Base-by-base conservation (phyloP, 2,329 filamentous ascomycete species). In the Paraconiothyrium sp. region DNA sequence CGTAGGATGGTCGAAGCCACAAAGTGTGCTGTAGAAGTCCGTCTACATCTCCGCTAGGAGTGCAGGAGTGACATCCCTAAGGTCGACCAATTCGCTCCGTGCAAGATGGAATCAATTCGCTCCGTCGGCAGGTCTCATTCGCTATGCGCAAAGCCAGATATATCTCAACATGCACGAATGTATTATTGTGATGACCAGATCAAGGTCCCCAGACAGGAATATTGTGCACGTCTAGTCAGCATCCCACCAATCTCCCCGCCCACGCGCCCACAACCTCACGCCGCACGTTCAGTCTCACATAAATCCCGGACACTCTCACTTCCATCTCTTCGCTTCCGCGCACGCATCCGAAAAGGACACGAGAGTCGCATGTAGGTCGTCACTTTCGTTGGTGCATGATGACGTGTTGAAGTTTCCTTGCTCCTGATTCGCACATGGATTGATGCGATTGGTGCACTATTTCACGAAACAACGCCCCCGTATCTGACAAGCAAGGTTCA, bases 341-440 rank as follows among this genome's bases (percentile, higher is more conserved):
- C 50, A 14, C 35, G 22, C 22, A 27, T 16, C 2, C 16, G 14
- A 4, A 43, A 30, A 16, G 8, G 22, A 14, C 11, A 9, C 2
- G 4, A 16, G n/a, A 22, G n/a, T 4, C 16, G 43, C 30, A 56
- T 46, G 27, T 30, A 37, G 14, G 27, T 47, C 32, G 22, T n/a
- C 41, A 4, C 44, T 30, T 41, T 37, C 27, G 27, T 14, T 35
- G 10, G 44, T 22, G 54, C 32, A 32, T 22, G 41, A 56, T 56
- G 54, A 56, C 54, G 54, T 56, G 54, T 16, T 35, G 20, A 22
- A 39, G 27, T 14, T 20, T 30, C 24, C 30, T 56, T 20, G 54
- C 27, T n/a, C 44, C 27, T 32, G 54, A 22, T 46, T 22, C 35
- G 54, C 37, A 47, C 41, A 22, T 22, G 30, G 10, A 9, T 32